Base-by-base conservation (phyloP, 1,139 yeast species). In the Zygoascus meyerae region DNA sequence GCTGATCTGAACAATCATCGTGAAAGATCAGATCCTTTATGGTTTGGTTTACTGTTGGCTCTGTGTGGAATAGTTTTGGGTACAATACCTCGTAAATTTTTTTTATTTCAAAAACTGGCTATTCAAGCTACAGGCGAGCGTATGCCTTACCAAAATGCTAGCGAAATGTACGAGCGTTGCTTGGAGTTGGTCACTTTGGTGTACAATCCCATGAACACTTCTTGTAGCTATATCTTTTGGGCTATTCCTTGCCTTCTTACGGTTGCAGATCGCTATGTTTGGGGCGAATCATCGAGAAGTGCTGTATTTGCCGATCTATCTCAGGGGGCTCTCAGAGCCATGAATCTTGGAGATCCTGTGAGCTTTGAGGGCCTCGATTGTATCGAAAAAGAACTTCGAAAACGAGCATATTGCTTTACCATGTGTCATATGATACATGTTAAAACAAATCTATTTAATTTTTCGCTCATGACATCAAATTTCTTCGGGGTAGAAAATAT, bases 11-110 rank as follows among this genome's bases (percentile, higher is more conserved):
- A 31, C 10, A 9, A 18, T 5, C 28, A 21, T 11, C 15, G 48
- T 10, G 48, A 46, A 14, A 21, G 15, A 18, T n/a, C 32, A 2
- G 48, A 46, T 26, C 40, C 48, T 2, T 15, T 30, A 12, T 46
- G 34, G 29, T 42, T 21, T 33, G 30, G 38, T 14, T 9, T 46
- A 5, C 29, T 46, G 4, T 36, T 46, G 30, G 17, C 43, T 10
- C 26, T 46, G 7, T 42, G 46, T 33, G 45, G 40, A 10, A 18
- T 42, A 15, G 46, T 46, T 7, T 31, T 46, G 7, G 39, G 43
- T 10, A 11, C 40, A 10, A 36, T 42, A 10, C 48, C 48, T 4
- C 45, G 48, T 8, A 46, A 38, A 17, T 46, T 37, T 21, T 35
- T 37, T 11, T 30, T 21, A 8, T 45, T 41, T 17, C 32, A 37